Base-by-base conservation (phyloP, 2,329 filamentous ascomycete species). In the Xylariaceae sp. region DNA sequence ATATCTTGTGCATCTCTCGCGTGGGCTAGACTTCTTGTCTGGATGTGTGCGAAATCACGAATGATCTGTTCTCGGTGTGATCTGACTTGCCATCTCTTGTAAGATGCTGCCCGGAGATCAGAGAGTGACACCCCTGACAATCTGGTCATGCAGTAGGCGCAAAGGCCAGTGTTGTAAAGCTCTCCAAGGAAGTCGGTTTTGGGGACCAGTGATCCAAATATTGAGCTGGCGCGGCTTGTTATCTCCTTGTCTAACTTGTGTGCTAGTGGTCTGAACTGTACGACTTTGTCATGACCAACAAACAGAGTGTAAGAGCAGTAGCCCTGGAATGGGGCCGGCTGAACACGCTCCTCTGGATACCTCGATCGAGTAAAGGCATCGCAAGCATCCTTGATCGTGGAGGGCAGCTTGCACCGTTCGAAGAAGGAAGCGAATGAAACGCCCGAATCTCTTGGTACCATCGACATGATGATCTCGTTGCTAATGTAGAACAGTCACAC, bases 261-360 rank as follows among this genome's bases (percentile, higher is more conserved):
- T 3, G 53, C 57, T 1, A 48, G 34, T 6, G 73, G 72, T 3
- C 74, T 67, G 45, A 78, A 75, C 52, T 78, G 74, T 4, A 77
- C 48, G 35, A 74, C 55, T 11, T 45, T 51, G n/a, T 63, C 52
- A 4, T 57, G 45, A 9, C 64, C 64, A 13, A 72, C 56, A 18
- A 62, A 55, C 6, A 76, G 45, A 0, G 74, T 77, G 49, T 75
- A 69, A 2, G 73, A 77, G 48, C 74, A 78, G 46, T 72, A 74
- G 15, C 73, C 74, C 48, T 77, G 74, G 4, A 61, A 61, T 6
- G 61, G 50, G 7, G 61, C 60, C 3, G 66, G 60, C 3, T 50
- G 46, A 19, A 69, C 53, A n/a, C 28, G 15, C 3, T 50, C 38
- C n/a, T 44, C 46, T 0, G 64, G 60, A 37, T 66, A 71, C 0